A percentile compares a stretch with the other conserved stretches of the same genome.
Conservation (phyloP, 352 stramenopile species). For the Phytopythium sindhum region DNA sequence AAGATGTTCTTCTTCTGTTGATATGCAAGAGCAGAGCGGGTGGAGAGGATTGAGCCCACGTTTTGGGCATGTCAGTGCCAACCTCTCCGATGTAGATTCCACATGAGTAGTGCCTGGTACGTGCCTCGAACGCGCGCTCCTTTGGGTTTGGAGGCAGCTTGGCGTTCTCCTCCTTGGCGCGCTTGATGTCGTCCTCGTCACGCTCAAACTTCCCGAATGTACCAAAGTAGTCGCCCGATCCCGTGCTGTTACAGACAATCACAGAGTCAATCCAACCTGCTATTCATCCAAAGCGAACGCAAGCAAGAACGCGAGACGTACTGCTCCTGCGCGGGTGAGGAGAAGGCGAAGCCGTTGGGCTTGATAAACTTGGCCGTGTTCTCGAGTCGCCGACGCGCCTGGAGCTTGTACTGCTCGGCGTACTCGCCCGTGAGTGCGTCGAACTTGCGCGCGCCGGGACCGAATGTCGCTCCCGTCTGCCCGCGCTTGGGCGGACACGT, state of each 20-base stretch:
- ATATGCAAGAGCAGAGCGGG: neutral
- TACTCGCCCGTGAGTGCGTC: conserved; percentile 61
- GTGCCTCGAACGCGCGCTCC: conserved; percentile 48
- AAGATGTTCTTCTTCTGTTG: conserved; percentile 60
- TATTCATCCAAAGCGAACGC: neutral
- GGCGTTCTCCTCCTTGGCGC: conserved; percentile 39
- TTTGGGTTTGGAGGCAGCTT: conserved; percentile 43
- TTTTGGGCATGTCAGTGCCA: neutral
- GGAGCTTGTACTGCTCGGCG: conserved; percentile 64
- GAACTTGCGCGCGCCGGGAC: conserved; percentile 57
- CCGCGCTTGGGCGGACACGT: conserved; percentile 70
- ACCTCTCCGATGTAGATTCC: neutral
- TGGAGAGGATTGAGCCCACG: neutral
- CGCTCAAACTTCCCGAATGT: conserved; percentile 61
- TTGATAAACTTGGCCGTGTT: conserved; percentile 73
- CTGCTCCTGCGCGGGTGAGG: conserved; percentile 57
- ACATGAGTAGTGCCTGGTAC: neutral
- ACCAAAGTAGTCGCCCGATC: conserved; percentile 69
- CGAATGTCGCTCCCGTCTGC: conserved; percentile 55
- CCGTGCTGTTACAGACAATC: conserved; percentile 26
- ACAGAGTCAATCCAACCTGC: neutral
- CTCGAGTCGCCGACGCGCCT: conserved; percentile 58
- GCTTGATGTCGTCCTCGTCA: conserved; percentile 61
- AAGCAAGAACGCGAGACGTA: conserved; percentile 11
- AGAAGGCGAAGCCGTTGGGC: conserved; percentile 65